Evolutionary conservation across 768 basidiomycete species (phyloP).

Genomic region (Suillus subalutaceus): DNA sequence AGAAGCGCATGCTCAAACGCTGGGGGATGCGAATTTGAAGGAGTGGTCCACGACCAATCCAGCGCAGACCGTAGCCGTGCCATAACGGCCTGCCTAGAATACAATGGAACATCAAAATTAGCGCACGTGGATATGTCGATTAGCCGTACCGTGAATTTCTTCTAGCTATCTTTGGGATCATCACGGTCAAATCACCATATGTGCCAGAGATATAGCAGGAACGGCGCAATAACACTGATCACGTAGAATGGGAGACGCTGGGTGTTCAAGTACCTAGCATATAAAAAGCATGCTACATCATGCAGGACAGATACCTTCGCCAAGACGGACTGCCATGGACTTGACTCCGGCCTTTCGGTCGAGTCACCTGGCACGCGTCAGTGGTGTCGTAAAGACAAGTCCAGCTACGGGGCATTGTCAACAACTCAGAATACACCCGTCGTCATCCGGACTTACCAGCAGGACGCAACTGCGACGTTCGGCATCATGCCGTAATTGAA

Average conservation of each 20-base stretch:
- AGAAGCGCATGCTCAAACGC: not conserved
- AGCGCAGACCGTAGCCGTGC: not conserved
- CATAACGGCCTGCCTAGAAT: not conserved
- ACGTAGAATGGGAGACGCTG: not conserved
- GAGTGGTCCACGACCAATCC: not conserved
- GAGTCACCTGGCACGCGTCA: not conserved
- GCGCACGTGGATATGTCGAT: not conserved
- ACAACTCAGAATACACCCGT: not conserved
- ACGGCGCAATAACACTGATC: not conserved
- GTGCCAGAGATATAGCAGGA: not conserved
- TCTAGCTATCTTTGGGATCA: not conserved
- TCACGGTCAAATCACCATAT: not conserved
- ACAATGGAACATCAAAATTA: not conserved
- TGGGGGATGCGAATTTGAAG: not conserved
- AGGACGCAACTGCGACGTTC: not conserved
- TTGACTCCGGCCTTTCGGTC: not conserved
- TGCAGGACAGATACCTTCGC: not conserved
- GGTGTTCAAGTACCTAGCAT: not conserved
- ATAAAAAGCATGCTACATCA: not conserved
- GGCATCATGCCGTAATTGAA: not conserved
- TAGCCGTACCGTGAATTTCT: not conserved
- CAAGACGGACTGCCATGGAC: not conserved
- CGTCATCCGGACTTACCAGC: not conserved
- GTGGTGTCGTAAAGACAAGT: not conserved
- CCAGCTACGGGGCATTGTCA: not conserved